Conservation (phyloP, 305 asterid genomes). For the Rubia peregrina region DNA sequence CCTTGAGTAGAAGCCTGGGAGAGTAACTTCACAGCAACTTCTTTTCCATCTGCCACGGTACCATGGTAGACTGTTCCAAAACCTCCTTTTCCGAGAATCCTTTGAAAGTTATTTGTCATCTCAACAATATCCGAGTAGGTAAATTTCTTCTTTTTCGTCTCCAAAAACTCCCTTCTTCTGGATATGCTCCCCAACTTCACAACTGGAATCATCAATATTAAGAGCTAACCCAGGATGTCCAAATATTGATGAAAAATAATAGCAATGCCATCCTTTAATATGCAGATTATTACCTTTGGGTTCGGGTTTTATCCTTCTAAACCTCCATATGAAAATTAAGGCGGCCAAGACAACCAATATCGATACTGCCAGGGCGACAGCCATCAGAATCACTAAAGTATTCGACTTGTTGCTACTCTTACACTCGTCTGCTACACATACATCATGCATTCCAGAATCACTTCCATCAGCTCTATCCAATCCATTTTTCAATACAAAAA, state of each 20-base stretch:
- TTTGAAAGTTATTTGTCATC: slow-evolving; percentile 30
- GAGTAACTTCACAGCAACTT: slow-evolving; percentile 47
- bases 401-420: slow-evolving; percentile 17
- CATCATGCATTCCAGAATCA: background rate
- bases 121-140: slow-evolving; percentile 27
- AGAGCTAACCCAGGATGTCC: background rate
- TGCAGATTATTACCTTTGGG: no score
- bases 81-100: slow-evolving; percentile 41
- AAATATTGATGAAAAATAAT: background rate
- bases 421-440: slow-evolving; percentile 18
- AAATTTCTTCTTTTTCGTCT: slow-evolving; percentile 22
- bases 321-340: slow-evolving; percentile 3
- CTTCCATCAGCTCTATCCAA: slow-evolving; percentile 6
- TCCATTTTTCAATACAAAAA: background rate
- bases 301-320: background rate
- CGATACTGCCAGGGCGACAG: slow-evolving; percentile 15
- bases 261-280: no score
- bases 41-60: slow-evolving; percentile 10
- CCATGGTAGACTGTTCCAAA: slow-evolving; percentile 46
- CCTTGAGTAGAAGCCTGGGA: slow-evolving; percentile 27
- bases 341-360: slow-evolving; percentile 14
- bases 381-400: slow-evolving; percentile 11
- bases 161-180: slow-evolving; percentile 6
- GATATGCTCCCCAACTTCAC: background rate
- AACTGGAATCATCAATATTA: background rate